Percentiles rank a stretch among this genome's conserved stretches.
Conservation (phyloP, 176 grass and related monocot species). For the Thinopyrum elongatum region DNA sequence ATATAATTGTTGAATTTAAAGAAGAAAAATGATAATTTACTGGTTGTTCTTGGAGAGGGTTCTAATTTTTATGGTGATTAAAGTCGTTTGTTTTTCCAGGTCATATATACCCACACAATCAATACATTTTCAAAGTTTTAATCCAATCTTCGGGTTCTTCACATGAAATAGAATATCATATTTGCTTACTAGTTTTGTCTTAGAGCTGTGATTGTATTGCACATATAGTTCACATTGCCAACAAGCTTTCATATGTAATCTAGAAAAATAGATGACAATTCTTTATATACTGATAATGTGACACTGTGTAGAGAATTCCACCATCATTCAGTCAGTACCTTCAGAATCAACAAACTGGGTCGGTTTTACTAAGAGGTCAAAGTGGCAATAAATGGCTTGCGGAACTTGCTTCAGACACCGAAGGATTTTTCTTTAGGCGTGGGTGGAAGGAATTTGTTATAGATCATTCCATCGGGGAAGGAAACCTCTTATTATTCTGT, state of each 20-base stretch:
- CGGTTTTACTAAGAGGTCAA: slow-evolving; percentile 41
- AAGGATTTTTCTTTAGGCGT: slow-evolving; percentile 25
- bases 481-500: slow-evolving; percentile 51
- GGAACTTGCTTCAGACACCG: slow-evolving; percentile 30
- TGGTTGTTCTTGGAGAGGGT: not conserved
- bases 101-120: not conserved
- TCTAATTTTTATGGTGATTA: not conserved
- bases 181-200: not conserved
- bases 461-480: slow-evolving; percentile 47
- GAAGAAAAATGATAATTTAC: not conserved
- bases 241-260: not conserved
- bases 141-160: not conserved
- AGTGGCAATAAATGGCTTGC: slow-evolving; percentile 56
- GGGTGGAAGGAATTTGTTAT: slow-evolving; percentile 64
- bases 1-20: too few relatives aligned
- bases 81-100: not conserved
- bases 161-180: not conserved
- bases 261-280: not conserved
- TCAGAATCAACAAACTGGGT: slow-evolving; percentile 25
- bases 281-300: slow-evolving; percentile 7
- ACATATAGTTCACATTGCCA: not conserved
- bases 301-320: slow-evolving; percentile 61
- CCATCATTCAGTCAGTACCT: slow-evolving; percentile 25
- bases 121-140: not conserved
- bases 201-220: too few relatives aligned